phyloP scores from a whole-genome alignment of 2,329 filamentous ascomycete species.

The Cylindrodendrum hubeiense region DNA sequence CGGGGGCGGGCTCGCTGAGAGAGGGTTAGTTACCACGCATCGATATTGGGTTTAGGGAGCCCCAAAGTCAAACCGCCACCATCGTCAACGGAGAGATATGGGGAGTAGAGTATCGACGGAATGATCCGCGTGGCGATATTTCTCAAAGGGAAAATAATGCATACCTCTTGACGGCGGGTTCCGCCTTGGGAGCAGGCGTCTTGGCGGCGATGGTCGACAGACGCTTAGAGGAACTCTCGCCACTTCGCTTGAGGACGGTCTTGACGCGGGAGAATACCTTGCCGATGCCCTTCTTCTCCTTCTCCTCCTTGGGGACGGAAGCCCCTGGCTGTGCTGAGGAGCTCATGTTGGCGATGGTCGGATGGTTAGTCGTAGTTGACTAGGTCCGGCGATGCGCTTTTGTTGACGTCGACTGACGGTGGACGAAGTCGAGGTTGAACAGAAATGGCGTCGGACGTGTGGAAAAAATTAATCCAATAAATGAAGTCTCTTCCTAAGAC shows the following conservation, averaged over 20 bases:
- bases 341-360: constrained; percentile 53
- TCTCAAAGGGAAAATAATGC: constrained; percentile 7
- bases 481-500: neutral
- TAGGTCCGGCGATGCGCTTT: neutral
- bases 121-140: neutral
- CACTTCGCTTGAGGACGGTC: constrained; percentile 60
- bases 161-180: constrained; percentile 44
- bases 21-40: neutral
- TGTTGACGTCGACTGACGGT: neutral
- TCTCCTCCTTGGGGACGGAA: constrained; percentile 48
- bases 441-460: neutral
- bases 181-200: constrained; percentile 34
- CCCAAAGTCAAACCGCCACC: neutral
- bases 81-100: neutral
- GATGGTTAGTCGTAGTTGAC: constrained; percentile 11
- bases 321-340: constrained; percentile 55
- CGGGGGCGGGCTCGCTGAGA: constrained; percentile 34
- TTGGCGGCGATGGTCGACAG: constrained; percentile 41
- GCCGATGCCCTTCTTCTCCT: constrained; percentile 61
- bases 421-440: neutral
- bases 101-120: neutral
- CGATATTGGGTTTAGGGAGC: neutral
- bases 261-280: constrained; percentile 63
- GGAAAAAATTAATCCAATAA: neutral
- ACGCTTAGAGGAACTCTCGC: constrained; percentile 51